phyloP scores from a whole-genome alignment of 768 basidiomycete species.

The Suillus clintonianus region DNA sequence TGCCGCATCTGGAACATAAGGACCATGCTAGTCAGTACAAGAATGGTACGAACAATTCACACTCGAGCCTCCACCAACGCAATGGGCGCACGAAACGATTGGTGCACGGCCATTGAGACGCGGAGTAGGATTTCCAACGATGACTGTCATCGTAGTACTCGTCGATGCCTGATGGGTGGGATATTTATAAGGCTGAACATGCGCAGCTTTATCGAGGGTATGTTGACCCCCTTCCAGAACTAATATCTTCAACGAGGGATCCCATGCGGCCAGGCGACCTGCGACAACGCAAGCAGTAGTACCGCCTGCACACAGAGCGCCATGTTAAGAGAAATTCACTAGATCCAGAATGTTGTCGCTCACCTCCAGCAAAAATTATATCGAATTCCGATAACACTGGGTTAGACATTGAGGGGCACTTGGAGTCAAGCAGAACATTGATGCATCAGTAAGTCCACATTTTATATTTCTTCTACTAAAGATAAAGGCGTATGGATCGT shows the following conservation, averaged over 20 bases:
- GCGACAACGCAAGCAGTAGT: conserved; percentile 29
- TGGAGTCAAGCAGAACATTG: neutral
- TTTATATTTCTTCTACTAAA: neutral
- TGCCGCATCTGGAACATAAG: too few relatives aligned
- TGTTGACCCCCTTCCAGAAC: conserved; percentile 28
- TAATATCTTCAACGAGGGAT: conserved; percentile 28
- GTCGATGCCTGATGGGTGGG: conserved; percentile 13
- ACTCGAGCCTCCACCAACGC: conserved; percentile 26
- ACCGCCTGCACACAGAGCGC: conserved; percentile 13
- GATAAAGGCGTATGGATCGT: neutral
- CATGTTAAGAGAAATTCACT: neutral
- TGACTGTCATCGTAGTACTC: conserved; percentile 17
- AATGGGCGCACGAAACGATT: conserved; percentile 16
- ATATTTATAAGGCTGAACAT: conserved; percentile 22
- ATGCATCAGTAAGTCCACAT: neutral
- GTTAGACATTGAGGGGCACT: neutral
- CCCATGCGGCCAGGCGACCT: conserved; percentile 23
- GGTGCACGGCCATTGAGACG: conserved; percentile 15
- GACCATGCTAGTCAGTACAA: too few relatives aligned
- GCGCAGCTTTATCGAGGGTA: conserved; percentile 16
- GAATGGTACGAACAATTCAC: conserved; percentile 17
- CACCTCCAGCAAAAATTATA: neutral
- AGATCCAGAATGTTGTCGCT: neutral
- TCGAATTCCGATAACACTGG: neutral
- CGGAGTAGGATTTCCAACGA: conserved; percentile 11